These are phyloP conservation scores for Sphaerulina musiva DNA, from an alignment of 2,329 filamentous ascomycete species.

Conservation along the genomic window DNA sequence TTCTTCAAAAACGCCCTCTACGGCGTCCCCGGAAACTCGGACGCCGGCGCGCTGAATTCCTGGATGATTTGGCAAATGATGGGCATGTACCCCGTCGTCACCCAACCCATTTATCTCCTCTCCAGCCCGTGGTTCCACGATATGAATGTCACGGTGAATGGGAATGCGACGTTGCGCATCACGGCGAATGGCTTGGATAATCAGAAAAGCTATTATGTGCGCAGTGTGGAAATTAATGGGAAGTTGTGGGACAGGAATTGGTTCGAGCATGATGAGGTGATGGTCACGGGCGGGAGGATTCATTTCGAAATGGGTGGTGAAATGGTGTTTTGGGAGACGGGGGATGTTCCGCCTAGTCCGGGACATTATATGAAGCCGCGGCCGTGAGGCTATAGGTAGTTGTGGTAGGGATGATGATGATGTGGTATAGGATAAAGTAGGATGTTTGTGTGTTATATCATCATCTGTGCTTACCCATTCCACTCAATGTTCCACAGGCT, in stretches of 20 bases:
- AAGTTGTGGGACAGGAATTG: constrained; percentile 49
- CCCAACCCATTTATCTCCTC: constrained; percentile 33
- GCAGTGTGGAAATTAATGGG: constrained; percentile 50
- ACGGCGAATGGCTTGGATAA: constrained; percentile 40
- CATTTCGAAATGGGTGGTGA: constrained; percentile 45
- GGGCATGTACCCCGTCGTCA: constrained; percentile 32
- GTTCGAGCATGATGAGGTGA: constrained; percentile 49
- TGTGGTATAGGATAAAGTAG: too few relatives aligned
- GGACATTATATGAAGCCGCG: constrained; percentile 32
- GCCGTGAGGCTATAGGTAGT: not conserved
- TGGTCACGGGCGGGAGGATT: constrained; percentile 41
- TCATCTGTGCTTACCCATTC: too few relatives aligned
- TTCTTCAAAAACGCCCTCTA: constrained; percentile 29
- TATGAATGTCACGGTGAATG: constrained; percentile 30
- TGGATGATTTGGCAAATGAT: constrained; percentile 34
- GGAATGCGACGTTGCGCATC: constrained; percentile 40
- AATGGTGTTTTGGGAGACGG: constrained; percentile 43
- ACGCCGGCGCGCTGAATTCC: constrained; percentile 31
- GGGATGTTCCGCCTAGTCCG: constrained; percentile 47
- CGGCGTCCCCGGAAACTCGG: constrained; percentile 31
- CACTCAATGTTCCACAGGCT: too few relatives aligned
- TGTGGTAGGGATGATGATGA: too few relatives aligned
- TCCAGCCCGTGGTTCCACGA: constrained; percentile 25
- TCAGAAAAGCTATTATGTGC: constrained; percentile 46
- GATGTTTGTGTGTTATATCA: too few relatives aligned